Conservation (phyloP, 2,329 filamentous ascomycete genomes). For the Amesomyces nigricolor region DNA sequence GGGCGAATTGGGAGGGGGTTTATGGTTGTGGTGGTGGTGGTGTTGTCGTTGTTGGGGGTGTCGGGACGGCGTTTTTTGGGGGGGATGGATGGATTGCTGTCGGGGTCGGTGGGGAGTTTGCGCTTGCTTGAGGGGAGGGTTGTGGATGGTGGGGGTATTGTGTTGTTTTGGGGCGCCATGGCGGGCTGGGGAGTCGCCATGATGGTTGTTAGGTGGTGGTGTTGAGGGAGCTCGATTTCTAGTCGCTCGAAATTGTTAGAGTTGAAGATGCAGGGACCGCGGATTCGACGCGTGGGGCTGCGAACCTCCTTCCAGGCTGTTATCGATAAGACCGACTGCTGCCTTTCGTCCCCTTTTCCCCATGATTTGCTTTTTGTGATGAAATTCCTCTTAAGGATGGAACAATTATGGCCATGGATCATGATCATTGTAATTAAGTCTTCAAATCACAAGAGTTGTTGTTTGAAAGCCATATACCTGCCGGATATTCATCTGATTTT, state of each 20-base stretch:
- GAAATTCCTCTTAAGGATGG: no score
- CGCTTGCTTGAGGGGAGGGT: conserved; percentile 16
- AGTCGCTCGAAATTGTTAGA: no score
- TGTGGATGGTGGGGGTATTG: background rate
- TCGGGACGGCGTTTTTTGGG: conserved; percentile 24
- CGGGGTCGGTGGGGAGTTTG: conserved; percentile 17
- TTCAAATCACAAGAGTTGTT: no score
- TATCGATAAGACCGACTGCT: conserved; percentile 3
- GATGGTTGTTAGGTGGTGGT: background rate
- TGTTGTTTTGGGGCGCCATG: conserved; percentile 3
- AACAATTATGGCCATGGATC: no score
- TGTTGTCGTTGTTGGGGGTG: background rate
- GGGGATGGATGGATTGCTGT: background rate
- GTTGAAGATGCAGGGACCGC: no score
- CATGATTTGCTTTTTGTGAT: no score
- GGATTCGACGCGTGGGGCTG: background rate
- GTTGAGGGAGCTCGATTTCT: background rate
- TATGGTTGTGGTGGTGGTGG: background rate
- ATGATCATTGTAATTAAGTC: no score
- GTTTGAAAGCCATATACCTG: no score
- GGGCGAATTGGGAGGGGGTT: conserved; percentile 5
- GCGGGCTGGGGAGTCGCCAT: background rate
- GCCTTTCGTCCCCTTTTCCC: no score
- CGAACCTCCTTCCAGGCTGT: background rate
- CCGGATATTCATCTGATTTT: no score